A percentile compares a stretch with the other conserved stretches of the same genome.
These are phyloP conservation scores for Aplosporella prunicola DNA, from an alignment of 2,329 filamentous ascomycete genomes.

Conservation along the genomic window DNA sequence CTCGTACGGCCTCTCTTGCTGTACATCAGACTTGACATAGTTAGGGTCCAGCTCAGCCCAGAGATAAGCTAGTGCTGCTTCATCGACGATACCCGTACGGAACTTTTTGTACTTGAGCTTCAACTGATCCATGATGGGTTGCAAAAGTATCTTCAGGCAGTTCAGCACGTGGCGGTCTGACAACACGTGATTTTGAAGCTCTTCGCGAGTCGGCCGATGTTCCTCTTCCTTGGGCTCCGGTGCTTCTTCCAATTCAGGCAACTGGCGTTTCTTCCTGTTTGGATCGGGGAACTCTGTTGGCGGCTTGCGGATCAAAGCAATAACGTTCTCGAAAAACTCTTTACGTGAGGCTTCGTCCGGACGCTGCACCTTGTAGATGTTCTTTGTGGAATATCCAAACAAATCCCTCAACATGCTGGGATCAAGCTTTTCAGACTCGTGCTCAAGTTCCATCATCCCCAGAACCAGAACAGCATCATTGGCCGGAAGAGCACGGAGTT, in stretches of 20 bases:
- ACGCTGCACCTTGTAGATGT: conserved; percentile 58
- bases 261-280: conserved; percentile 70
- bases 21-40: conserved; percentile 50
- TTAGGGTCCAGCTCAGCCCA: conserved; percentile 74
- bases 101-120: conserved; percentile 86
- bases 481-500: conserved; percentile 74
- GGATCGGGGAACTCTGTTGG: conserved; percentile 84
- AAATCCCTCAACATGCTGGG: conserved; percentile 60
- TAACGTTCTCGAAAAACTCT: conserved; percentile 69
- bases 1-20: conserved; percentile 62
- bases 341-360: conserved; percentile 60
- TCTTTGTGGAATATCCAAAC: conserved; percentile 78
- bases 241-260: conserved; percentile 63
- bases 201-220: conserved; percentile 65
- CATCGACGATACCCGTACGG: conserved; percentile 59
- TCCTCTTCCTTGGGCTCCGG: conserved; percentile 58
- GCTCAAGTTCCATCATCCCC: conserved; percentile 66
- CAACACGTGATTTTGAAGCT: conserved; percentile 70
- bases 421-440: conserved; percentile 48
- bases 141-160: conserved; percentile 75
- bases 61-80: conserved; percentile 66
- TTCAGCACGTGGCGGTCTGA: conserved; percentile 78
- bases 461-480: conserved; percentile 84
- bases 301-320: conserved; percentile 66
- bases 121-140: conserved; percentile 96